phyloP scores from a whole-genome alignment of 257 asterid genomes.

The Paulownia fortunei region DNA sequence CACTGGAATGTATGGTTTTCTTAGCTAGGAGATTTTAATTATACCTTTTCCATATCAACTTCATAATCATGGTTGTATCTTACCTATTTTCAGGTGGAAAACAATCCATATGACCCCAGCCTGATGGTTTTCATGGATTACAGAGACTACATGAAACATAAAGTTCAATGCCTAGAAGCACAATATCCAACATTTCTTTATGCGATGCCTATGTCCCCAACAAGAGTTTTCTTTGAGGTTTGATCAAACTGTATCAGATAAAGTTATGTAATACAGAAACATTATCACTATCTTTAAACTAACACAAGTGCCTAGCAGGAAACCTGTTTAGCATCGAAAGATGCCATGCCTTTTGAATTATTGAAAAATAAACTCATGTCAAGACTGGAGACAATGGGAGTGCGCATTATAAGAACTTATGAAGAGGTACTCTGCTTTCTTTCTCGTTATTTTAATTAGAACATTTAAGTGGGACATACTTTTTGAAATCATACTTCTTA shows the following conservation, averaged over 20 bases:
- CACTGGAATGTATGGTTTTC: conserved; percentile 4
- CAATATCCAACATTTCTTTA: conserved; percentile 95
- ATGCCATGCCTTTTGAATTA: conserved; percentile 92
- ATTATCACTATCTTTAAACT: not conserved
- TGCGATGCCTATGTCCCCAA: conserved; percentile 88
- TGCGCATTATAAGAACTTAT: conserved; percentile 71
- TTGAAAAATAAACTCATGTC: conserved; percentile 81
- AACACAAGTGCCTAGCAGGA: conserved; percentile 57
- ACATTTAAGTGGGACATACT: not conserved
- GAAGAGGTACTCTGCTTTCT: conserved; percentile 73
- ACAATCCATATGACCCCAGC: conserved; percentile 90
- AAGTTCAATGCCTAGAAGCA: conserved; percentile 61
- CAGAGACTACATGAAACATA: conserved; percentile 66
- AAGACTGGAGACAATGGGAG: conserved; percentile 87
- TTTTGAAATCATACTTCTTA: not conserved
- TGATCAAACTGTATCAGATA: conserved; percentile 15
- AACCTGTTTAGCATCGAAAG: conserved; percentile 96
- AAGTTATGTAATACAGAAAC: not conserved
- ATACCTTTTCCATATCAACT: not conserved
- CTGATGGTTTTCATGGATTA: conserved; percentile 99
- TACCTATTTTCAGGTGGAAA: conserved; percentile 72
- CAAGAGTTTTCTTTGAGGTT: conserved; percentile 96
- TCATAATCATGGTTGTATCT: not conserved
- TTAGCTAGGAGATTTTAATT: not conserved
- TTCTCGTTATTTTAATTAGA: not conserved